Evolutionary conservation across 768 basidiomycete species (phyloP), one percentile per base, ranked within the genome.

Genomic region (Lentinula sp.): DNA sequence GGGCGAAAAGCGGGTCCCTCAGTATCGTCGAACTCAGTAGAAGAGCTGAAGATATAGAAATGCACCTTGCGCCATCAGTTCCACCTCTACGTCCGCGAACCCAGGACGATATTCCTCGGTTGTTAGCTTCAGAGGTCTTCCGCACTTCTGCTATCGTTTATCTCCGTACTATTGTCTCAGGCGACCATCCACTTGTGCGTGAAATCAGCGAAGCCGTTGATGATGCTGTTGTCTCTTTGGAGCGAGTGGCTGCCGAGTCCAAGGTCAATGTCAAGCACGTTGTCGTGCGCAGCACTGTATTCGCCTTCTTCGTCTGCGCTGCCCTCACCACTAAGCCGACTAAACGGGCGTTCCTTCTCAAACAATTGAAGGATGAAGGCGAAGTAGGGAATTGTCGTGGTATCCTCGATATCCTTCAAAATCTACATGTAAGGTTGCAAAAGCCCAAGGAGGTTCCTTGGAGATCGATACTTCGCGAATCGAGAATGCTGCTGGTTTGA

Each of bases 221-320:
- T 16, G 81, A 86, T 20, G 83, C 82, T 48, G 78, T 88, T 69
- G 62, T 66, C 4, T 77, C 79, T 62, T 73, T 88, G 60, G 70
- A 64, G 65, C 66, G 61, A 15, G 76, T 79, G 62, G 76, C 72
- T 66, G 70, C 73, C 61, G 20, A 49, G 62, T 56, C 57, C 61
- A 55, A 43, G 48, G 73, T 77, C 45, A 55, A 43, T 45, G 73
- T 77, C 45, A 74, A 79, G 51, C 78, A 79, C 46, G 77, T 81
- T 13, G 86, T 92, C 32, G 81, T 91, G 60, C 79, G 90, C 42
- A 90, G 86, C 73, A 90, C 90, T 32, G 88, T 92, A 65, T 91
- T 92, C 66, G 82, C 83, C 49, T 85, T 90, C 61, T 91, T 86
- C 67, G 80, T 93, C 56, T 83, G 83, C 62, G 90, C 90, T 1